phyloP scores from a whole-genome alignment of 2,329 filamentous ascomycete genomes.

The Sporothrix sp. region DNA sequence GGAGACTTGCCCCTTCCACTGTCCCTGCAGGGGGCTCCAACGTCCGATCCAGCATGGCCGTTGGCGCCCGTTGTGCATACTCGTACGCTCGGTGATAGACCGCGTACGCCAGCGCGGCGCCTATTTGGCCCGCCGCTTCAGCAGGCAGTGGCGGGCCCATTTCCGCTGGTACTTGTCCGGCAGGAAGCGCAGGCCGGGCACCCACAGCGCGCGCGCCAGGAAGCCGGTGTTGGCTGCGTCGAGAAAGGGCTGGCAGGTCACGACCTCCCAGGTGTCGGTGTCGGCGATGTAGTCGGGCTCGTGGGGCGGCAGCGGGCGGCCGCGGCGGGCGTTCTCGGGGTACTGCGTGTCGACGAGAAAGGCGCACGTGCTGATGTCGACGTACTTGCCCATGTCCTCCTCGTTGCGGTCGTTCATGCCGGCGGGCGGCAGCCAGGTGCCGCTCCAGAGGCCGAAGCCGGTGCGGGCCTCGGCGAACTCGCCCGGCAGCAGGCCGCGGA shows the following conservation, averaged over 20 bases:
- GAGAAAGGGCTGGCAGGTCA: slow-evolving; percentile 70
- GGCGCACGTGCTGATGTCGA: slow-evolving; percentile 61
- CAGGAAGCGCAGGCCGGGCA: slow-evolving; percentile 61
- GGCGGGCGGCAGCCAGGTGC: slow-evolving; percentile 70
- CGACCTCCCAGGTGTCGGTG: slow-evolving; percentile 61
- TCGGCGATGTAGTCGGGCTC: slow-evolving; percentile 78
- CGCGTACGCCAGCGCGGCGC: too few relatives aligned
- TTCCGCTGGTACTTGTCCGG: slow-evolving; percentile 60
- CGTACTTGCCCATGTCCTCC: slow-evolving; percentile 82
- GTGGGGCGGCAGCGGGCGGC: slow-evolving; percentile 41
- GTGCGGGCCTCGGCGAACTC: slow-evolving; percentile 69
- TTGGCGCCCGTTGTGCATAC: too few relatives aligned
- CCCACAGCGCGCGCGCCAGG: slow-evolving; percentile 68
- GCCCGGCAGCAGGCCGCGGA: slow-evolving; percentile 78
- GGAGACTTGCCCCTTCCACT: too few relatives aligned
- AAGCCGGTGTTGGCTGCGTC: slow-evolving; percentile 66
- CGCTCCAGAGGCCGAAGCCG: slow-evolving; percentile 64
- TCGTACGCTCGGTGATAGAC: too few relatives aligned
- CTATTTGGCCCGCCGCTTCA: slow-evolving; percentile 31
- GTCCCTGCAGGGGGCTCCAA: too few relatives aligned
- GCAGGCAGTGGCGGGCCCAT: slow-evolving; percentile 84
- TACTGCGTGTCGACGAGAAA: slow-evolving; percentile 87
- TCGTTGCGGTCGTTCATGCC: slow-evolving; percentile 90
- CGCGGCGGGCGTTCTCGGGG: slow-evolving; percentile 37
- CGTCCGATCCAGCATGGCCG: too few relatives aligned